Base-by-base conservation (phyloP, 2,329 filamentous ascomycete genomes). In the Colletotrichum neosansevieriae region DNA sequence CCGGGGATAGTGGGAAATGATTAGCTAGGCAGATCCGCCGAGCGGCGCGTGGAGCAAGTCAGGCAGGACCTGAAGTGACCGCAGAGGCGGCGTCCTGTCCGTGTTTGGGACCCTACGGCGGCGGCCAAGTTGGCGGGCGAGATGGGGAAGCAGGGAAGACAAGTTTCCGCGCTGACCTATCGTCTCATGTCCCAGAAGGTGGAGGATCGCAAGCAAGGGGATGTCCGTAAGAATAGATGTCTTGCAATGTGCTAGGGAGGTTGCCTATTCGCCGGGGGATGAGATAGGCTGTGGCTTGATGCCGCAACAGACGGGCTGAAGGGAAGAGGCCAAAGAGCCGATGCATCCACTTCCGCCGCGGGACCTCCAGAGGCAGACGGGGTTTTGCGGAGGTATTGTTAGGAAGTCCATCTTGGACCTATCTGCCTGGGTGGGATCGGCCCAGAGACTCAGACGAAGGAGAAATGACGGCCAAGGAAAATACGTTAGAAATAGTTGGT, bases 131-230 rank as follows among this genome's bases (percentile, higher is more conserved):
- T 12, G 32, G 44, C 65, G 61, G 61, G 54, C 61, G 34, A 50
- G 61, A 65, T 50, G 34, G 60, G 40, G 32, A 19, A 21, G 17
- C 32, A 65, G 56, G 56, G 34, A 17, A 54, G 19, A 17, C 56
- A 19, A 42, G 17, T 21, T 19, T 34, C 40, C 17, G 44, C 32
- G n/a, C 44, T 57, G 51, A 2, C 9, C 36, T 47, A 2, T 59
- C 32, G 10, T 57, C 17, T 51, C 17, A 21, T 54, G 12, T 13
- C 12, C 60, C 24, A 56, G 49, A 42, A 54, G 57, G 36, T 51
- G 51, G 32, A 65, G 54, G 38, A 65, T 38, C 17, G 29, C 17
- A 65, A 24, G 65, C 65, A 68, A 68, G 65, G 65, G 54, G 47
- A 36, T 38, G 36, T 44, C 54, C 34, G 61, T 44, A 49, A 12